Evolutionary conservation across 495 filamentous ascomycete genomes (phyloP).

Genomic region (Thermochaetoides thermophila): DNA sequence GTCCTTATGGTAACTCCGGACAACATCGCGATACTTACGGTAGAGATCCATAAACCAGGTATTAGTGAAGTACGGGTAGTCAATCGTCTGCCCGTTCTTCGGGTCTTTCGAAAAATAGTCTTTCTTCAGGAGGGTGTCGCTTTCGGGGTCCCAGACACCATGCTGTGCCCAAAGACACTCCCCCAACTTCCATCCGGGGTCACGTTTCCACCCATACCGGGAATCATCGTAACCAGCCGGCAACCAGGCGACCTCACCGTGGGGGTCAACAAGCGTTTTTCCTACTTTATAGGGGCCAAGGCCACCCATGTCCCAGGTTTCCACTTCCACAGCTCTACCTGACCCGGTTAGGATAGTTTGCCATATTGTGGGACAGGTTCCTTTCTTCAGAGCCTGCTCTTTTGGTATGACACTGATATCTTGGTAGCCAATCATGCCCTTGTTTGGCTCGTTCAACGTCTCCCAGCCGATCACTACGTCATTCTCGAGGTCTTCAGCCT

Average conservation of each 20-base stretch:
- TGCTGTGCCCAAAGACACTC: conserved; percentile 96
- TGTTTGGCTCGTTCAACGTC: conserved; percentile 84
- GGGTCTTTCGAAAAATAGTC: conserved; percentile 80
- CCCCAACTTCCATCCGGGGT: conserved; percentile 77
- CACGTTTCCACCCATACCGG: conserved; percentile 80
- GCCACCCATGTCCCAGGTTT: conserved; percentile 85
- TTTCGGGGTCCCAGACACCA: conserved; percentile 79
- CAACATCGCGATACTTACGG: conserved; percentile 54
- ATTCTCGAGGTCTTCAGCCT: conserved; percentile 78
- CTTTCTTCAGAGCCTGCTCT: conserved; percentile 85
- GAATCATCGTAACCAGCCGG: conserved; percentile 66
- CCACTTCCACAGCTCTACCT: conserved; percentile 74
- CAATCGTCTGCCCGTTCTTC: conserved; percentile 48
- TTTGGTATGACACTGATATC: conserved; percentile 70
- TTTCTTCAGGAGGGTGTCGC: conserved; percentile 62
- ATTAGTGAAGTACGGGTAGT: conserved; percentile 78
- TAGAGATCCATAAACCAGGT: conserved; percentile 80
- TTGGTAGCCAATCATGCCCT: conserved; percentile 73
- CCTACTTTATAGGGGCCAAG: conserved; percentile 87
- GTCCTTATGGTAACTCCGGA: conserved; percentile 59
- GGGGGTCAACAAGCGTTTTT: conserved; percentile 67
- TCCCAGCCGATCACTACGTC: conserved; percentile 92
- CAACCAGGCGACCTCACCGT: conserved; percentile 75
- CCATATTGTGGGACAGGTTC: conserved; percentile 87
- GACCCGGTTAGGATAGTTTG: conserved; percentile 85